A percentile compares a stretch with the other conserved stretches of the same genome.
phyloP scores from a whole-genome alignment of 176 grass and related monocot species.

The Rhynchospora breviuscula region DNA sequence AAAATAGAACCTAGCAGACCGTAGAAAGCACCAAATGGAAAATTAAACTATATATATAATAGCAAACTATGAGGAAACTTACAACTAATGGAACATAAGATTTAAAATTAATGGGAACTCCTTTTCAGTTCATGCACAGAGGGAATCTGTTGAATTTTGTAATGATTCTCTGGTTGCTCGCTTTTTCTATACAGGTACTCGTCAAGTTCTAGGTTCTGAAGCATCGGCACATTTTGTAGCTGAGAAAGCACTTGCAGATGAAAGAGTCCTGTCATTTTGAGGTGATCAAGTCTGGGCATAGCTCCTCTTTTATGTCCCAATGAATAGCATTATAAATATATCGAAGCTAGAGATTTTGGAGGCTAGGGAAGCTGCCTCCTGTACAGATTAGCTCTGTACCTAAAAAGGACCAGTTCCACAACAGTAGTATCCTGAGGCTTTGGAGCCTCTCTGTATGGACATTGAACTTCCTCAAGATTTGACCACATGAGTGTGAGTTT shows the following conservation, averaged over 20 bases:
- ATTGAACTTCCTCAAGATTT: background rate
- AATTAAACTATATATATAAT: background rate
- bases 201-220: no score
- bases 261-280: no score
- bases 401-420: background rate
- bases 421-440: background rate
- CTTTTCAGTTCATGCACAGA: background rate
- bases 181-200: no score
- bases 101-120: background rate
- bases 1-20: no score
- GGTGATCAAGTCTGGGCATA: no score
- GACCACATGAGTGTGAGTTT: background rate
- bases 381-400: background rate
- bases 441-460: background rate
- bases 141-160: background rate
- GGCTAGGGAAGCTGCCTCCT: background rate
- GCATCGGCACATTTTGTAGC: no score
- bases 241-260: no score
- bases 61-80: no score
- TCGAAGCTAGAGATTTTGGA: background rate
- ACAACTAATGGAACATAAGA: no score
- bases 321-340: rapidly evolving
- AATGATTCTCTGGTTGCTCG: background rate
- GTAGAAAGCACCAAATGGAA: no score
- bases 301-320: background rate